Evolutionary conservation across 495 filamentous ascomycete species (phyloP).

Genomic region (Lophiostoma macrostomum): DNA sequence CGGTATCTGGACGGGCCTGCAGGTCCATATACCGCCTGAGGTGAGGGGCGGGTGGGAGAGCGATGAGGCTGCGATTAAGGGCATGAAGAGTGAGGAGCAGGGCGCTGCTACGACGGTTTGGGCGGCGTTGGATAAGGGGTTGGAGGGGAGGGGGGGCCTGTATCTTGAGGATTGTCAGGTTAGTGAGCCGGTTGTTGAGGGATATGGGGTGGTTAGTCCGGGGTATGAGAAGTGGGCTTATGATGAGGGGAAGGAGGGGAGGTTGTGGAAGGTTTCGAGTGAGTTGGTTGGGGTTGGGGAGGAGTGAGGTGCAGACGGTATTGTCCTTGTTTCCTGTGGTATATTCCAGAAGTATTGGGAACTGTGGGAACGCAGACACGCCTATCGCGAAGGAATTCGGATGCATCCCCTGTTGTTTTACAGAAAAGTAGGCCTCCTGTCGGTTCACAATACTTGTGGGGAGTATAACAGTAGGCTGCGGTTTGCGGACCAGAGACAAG

Average conservation of each 20-base stretch:
- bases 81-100: constrained; percentile 28
- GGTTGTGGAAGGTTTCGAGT: constrained; percentile 23
- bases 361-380: too few species aligned
- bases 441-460: too few species aligned
- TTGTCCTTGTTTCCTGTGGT: too few species aligned
- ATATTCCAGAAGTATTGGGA: too few species aligned
- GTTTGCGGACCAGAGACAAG: too few species aligned
- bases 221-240: constrained; percentile 28
- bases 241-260: constrained; percentile 29
- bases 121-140: constrained; percentile 42
- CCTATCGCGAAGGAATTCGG: too few species aligned
- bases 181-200: constrained; percentile 23
- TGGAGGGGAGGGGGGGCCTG: constrained; percentile 42
- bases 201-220: not conserved
- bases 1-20: constrained; percentile 24
- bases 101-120: constrained; percentile 47
- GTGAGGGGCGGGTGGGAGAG: constrained; percentile 20
- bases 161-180: constrained; percentile 45
- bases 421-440: too few species aligned
- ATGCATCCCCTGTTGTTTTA: too few species aligned
- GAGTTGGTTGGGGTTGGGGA: constrained; percentile 28
- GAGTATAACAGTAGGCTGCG: too few species aligned
- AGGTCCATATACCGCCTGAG: constrained; percentile 31
- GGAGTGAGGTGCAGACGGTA: not conserved
- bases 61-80: not conserved